Conservation (phyloP, 2,329 filamentous ascomycete genomes). For the Claviceps sp. region DNA sequence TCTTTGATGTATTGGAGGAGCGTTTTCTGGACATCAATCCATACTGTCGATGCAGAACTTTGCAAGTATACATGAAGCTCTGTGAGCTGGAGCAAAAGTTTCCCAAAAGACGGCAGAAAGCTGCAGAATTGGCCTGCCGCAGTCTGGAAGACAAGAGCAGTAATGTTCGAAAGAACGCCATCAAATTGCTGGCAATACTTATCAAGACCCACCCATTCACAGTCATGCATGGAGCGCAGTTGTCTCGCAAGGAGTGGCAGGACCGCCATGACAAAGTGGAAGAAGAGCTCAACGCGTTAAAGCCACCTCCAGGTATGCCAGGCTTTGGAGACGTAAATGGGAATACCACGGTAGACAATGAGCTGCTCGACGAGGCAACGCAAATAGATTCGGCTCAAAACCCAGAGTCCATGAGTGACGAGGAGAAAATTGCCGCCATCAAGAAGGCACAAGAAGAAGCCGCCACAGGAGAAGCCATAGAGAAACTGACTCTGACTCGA, state of each 20-base stretch:
- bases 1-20: conserved; percentile 93
- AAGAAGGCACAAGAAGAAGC: conserved; percentile 76
- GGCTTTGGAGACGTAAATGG: conserved; percentile 45
- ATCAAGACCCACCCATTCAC: conserved; percentile 93
- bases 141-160: conserved; percentile 97
- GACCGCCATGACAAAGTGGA: conserved; percentile 71
- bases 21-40: conserved; percentile 94
- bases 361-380: conserved; percentile 78
- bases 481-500: conserved; percentile 73
- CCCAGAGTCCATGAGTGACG: conserved; percentile 57
- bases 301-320: conserved; percentile 63
- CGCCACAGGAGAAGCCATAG: conserved; percentile 76
- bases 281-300: conserved; percentile 63
- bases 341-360: conserved; percentile 60
- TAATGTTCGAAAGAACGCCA: conserved; percentile 87
- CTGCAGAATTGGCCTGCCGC: conserved; percentile 71
- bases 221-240: conserved; percentile 76
- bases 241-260: conserved; percentile 77
- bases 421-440: conserved; percentile 59
- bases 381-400: conserved; percentile 60
- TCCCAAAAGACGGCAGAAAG: conserved; percentile 77
- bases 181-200: conserved; percentile 77
- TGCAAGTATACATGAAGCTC: conserved; percentile 85
- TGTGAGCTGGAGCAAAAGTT: conserved; percentile 96
- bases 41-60: conserved; percentile 80